A percentile compares a stretch with the other conserved stretches of the same genome.
phyloP scores from a whole-genome alignment of 345 rosid genomes.

The Passiflora organensis region DNA sequence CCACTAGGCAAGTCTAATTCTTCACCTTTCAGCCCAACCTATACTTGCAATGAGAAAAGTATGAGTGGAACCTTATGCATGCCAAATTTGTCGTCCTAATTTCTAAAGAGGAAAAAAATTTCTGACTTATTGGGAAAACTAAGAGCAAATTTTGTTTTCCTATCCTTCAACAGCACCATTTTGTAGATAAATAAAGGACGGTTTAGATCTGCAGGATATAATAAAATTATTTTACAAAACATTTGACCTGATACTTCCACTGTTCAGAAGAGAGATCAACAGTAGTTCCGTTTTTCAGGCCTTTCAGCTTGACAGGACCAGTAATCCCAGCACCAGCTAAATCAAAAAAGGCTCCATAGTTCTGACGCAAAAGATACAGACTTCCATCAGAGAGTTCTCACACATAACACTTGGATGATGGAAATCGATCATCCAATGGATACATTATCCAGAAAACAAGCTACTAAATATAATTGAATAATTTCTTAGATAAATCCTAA shows the following conservation, averaged over 20 bases:
- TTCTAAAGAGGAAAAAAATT: neutral
- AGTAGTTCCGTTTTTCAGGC: conserved; percentile 43
- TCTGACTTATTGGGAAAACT: neutral
- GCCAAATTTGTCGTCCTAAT: neutral
- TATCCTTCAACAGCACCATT: conserved; percentile 2
- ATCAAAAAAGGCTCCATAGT: conserved; percentile 87
- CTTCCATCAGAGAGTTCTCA: conserved; percentile 5
- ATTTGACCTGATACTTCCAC: conserved; percentile 95
- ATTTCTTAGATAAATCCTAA: conserved; percentile 6
- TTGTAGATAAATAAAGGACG: no score
- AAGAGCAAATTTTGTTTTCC: neutral
- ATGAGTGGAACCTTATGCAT: conserved; percentile 3
- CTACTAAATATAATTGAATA: neutral
- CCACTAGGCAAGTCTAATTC: conserved; percentile 55
- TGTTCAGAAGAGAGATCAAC: conserved; percentile 58
- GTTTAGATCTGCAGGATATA: neutral
- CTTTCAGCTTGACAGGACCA: conserved; percentile 76
- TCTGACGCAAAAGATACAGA: conserved; percentile 39
- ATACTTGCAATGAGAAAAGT: conserved; percentile 12
- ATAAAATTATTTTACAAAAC: conserved; percentile 1
- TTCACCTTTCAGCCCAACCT: conserved; percentile 94
- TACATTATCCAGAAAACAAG: neutral
- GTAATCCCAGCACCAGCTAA: conserved; percentile 73
- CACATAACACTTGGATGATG: neutral
- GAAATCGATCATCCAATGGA: conserved; percentile 11